phyloP scores from a whole-genome alignment of 2,329 filamentous ascomycete species.

The Aspergillus flavus region DNA sequence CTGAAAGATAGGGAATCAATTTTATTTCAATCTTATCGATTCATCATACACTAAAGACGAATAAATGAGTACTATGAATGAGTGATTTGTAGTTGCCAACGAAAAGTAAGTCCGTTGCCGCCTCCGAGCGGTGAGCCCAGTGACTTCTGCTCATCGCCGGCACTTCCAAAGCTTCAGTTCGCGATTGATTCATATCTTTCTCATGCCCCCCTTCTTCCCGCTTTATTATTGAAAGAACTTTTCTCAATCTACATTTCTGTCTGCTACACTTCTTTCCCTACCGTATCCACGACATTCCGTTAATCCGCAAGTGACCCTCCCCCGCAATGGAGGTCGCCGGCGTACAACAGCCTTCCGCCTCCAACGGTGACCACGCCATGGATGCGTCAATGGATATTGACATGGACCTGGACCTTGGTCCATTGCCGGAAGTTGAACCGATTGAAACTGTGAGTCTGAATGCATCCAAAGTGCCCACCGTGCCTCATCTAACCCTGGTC shows the following conservation, averaged over 20 bases:
- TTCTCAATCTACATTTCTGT: too few relatives aligned
- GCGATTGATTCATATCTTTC: not conserved
- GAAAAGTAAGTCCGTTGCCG: not conserved
- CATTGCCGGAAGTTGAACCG: slow-evolving; percentile 47
- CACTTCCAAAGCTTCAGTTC: slow-evolving; percentile 4
- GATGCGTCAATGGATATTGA: slow-evolving; percentile 67
- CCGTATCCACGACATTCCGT: not conserved
- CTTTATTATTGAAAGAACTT: not conserved
- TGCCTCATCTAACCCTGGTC: slow-evolving; percentile 1
- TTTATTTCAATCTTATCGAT: not conserved
- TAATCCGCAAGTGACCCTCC: not conserved
- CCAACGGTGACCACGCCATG: slow-evolving; percentile 22
- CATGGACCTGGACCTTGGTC: slow-evolving; percentile 65
- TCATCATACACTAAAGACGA: not conserved
- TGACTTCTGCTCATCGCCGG: not conserved
- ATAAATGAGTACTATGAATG: not conserved
- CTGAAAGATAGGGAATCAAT: not conserved
- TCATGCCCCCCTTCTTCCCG: not conserved
- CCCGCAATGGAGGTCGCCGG: slow-evolving; percentile 14
- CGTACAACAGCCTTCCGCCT: slow-evolving; percentile 12
- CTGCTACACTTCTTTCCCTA: not conserved
- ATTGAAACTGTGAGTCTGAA: slow-evolving; percentile 35
- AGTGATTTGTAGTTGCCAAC: not conserved
- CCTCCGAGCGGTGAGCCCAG: slow-evolving; percentile 4
- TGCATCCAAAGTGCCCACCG: not conserved